Conservation (phyloP, 495 filamentous ascomycete genomes). For the Trichoderma erinaceum region DNA sequence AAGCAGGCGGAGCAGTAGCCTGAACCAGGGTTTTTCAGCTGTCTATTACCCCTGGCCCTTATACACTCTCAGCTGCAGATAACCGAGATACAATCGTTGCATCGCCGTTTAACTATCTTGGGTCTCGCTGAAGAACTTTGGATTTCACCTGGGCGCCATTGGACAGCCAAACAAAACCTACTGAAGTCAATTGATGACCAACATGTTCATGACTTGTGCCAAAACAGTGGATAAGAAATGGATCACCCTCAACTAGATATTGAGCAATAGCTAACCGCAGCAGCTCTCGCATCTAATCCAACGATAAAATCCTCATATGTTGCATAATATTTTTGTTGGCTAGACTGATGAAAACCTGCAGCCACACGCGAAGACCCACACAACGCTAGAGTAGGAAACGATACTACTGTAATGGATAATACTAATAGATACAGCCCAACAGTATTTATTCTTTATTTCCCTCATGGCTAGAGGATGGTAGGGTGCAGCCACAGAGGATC, state of each 20-base stretch:
- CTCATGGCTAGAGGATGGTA: neutral
- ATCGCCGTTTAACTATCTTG: neutral
- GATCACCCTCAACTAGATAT: too few species aligned
- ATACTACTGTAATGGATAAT: neutral
- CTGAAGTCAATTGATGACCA: neutral
- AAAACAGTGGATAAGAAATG: too few species aligned
- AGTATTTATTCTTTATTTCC: constrained; percentile 1
- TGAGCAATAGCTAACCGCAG: too few species aligned
- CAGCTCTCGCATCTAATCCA: too few species aligned
- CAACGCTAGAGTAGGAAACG: neutral
- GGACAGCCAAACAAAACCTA: neutral
- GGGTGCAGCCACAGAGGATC: constrained; percentile 7
- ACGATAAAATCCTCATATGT: neutral
- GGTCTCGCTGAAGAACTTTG: neutral
- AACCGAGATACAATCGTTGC: constrained; percentile 4
- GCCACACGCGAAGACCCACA: constrained; percentile 1
- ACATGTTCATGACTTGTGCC: too few species aligned
- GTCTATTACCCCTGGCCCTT: neutral
- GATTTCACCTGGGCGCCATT: neutral
- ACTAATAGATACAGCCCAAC: neutral
- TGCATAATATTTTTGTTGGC: neutral
- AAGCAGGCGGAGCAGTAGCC: neutral
- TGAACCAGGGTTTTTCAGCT: neutral
- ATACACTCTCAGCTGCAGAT: constrained; percentile 11
- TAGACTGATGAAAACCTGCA: neutral